These are phyloP conservation scores for Cladosporium sp. DNA, from an alignment of 2,329 filamentous ascomycete species.

Conservation along the genomic window DNA sequence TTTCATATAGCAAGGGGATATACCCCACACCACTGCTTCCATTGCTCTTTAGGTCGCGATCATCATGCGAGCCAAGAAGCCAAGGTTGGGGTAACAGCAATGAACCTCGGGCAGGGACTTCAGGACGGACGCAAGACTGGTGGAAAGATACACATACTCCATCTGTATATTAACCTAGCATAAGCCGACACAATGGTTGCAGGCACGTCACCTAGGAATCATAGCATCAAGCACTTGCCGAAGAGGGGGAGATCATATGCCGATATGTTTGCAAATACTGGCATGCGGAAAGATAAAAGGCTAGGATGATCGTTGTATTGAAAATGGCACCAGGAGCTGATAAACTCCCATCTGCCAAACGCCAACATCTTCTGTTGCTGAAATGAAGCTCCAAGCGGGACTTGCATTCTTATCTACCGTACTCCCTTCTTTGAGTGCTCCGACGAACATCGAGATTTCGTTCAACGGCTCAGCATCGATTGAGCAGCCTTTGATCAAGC, in stretches of 20 bases:
- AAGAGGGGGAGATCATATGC: not conserved
- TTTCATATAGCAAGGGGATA: not conserved
- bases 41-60: too few species aligned
- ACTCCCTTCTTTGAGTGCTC: not conserved
- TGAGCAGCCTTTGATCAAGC: slow-evolving; percentile 1
- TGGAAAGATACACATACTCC: too few species aligned
- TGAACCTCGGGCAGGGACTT: not conserved
- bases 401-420: not conserved
- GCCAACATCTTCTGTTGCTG: not conserved
- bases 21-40: too few species aligned
- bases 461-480: not conserved
- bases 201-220: too few species aligned
- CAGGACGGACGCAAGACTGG: too few species aligned
- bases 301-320: not conserved
- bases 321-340: not conserved
- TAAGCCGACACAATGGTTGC: too few species aligned
- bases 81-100: not conserved
- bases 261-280: not conserved
- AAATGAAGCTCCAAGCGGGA: not conserved
- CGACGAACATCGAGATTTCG: not conserved
- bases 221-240: not conserved
- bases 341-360: not conserved
- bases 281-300: not conserved
- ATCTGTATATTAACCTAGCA: too few species aligned
- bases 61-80: not conserved